Conservation (phyloP, 208 protist species). For the Wallacemonas sp. region DNA sequence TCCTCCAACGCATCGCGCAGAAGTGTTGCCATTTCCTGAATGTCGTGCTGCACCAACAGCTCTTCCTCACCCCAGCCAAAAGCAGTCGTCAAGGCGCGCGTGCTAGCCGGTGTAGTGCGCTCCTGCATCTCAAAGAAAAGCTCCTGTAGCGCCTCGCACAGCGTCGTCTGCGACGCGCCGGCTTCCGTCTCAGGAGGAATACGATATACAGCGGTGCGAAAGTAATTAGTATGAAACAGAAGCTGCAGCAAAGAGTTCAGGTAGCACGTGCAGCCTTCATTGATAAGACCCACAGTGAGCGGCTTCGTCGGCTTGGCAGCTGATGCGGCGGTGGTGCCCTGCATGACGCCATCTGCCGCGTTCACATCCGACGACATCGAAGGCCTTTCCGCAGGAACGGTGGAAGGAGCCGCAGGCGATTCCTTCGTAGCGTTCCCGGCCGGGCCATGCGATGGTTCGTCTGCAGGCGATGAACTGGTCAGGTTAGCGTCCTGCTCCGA, state of each 20-base stretch:
- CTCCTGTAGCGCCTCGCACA: slow-evolving; percentile 76
- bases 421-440: too few species aligned
- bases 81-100: slow-evolving; percentile 80
- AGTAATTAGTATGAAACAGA: slow-evolving; percentile 84
- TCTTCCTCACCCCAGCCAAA: slow-evolving; percentile 90
- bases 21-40: slow-evolving; percentile 89
- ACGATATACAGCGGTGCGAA: slow-evolving; percentile 83
- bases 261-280: slow-evolving; percentile 92
- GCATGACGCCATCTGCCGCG: too few species aligned
- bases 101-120: slow-evolving; percentile 57
- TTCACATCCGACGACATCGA: too few species aligned
- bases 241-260: slow-evolving; percentile 90
- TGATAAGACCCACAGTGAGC: slow-evolving; percentile 72
- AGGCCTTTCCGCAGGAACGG: too few species aligned
- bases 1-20: slow-evolving; percentile 88
- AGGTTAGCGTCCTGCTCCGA: too few species aligned
- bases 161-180: slow-evolving; percentile 14
- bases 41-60: slow-evolving; percentile 89
- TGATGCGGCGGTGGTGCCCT: neutral
- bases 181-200: slow-evolving; percentile 41
- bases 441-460: too few species aligned
- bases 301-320: neutral
- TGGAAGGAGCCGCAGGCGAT: too few species aligned
- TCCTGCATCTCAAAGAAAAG: slow-evolving; percentile 89
- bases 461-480: too few species aligned